These are phyloP conservation scores for Zea mays DNA, from an alignment of 176 grass and related monocot species.

Conservation along the genomic window DNA sequence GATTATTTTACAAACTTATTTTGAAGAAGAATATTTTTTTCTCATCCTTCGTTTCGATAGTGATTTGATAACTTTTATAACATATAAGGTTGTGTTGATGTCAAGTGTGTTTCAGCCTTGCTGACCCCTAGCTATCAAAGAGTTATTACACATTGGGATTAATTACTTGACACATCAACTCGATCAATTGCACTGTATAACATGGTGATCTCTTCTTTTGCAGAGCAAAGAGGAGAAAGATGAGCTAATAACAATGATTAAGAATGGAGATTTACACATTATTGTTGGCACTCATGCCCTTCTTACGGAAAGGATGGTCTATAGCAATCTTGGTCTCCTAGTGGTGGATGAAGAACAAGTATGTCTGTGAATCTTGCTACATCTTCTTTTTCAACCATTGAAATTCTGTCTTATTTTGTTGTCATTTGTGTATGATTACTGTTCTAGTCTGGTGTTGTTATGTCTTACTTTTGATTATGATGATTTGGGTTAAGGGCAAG, in stretches of 20 bases:
- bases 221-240: slow-evolving; percentile 82
- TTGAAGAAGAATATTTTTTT: background rate
- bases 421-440: slow-evolving; percentile 21
- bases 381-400: slow-evolving; percentile 3
- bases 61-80: slow-evolving; percentile 26
- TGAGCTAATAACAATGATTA: slow-evolving; percentile 66
- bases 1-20: background rate
- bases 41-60: background rate
- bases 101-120: background rate
- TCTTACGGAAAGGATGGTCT: slow-evolving; percentile 78
- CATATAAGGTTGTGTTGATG: background rate
- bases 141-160: background rate
- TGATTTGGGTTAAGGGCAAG: slow-evolving; percentile 8
- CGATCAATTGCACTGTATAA: slow-evolving; percentile 25
- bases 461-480: slow-evolving; percentile 4
- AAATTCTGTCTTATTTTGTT: slow-evolving; percentile 29
- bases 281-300: slow-evolving; percentile 92
- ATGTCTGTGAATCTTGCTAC: slow-evolving; percentile 9
- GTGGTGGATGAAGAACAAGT: slow-evolving; percentile 98
- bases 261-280: slow-evolving; percentile 70
- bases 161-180: slow-evolving; percentile 20
- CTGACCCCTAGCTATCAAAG: background rate
- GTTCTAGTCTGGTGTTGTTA: background rate
- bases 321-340: slow-evolving; percentile 87
- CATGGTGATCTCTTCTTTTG: slow-evolving; percentile 31